Evolutionary conservation across 2,329 filamentous ascomycete genomes (phyloP), one percentile per base, ranked within the genome.

Genomic region (Botryotinia convoluta): DNA sequence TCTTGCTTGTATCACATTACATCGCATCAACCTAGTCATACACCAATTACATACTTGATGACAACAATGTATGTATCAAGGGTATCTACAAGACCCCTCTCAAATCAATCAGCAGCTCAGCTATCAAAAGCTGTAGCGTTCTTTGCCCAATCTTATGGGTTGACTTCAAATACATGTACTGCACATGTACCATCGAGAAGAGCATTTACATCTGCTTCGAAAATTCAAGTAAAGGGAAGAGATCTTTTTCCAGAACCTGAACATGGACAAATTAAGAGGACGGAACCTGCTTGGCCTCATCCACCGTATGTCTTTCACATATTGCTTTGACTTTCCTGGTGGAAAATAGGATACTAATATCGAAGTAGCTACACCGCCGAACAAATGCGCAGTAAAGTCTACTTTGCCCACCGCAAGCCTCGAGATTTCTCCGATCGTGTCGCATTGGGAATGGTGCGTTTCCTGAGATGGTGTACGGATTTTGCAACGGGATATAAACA

Each of bases 381-480:
- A 75, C 91, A 98, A 81, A 96, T 98, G 92, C 85, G 88, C 37
- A 81, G 82, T 35, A 89, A 83, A 32, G 88, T 98, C 68, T 85
- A 86, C 63, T 89, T 95, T 5, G 93, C 91, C 35, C 95, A 98
- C 81, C 91, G 95, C 37, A 82, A 91, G 77, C 89, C 92, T 2
- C 87, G 89, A 79, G 92, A 89, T 20, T 86, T 89, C 80, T 92
- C 94, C 7, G 96, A 99, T 81, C 90, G 89, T 84, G 83, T 92
- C 5, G 96, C 96, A 3, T 90, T 96, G 80, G 87, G 88, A 74
- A 89, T 93, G 76, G 91, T 98, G 67, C 89, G 93, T 10, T 77
- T 94, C 35, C 87, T 94, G 57, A 88, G 95, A 68, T 95, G 89
- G 86, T 90, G 90, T 16, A 93, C 97, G 83, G 95, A 98, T 81